Percentiles rank a stretch among this genome's conserved stretches.
These are phyloP conservation scores for Lepiota brunneoincarnata DNA, from an alignment of 768 basidiomycete species.

Conservation along the genomic window DNA sequence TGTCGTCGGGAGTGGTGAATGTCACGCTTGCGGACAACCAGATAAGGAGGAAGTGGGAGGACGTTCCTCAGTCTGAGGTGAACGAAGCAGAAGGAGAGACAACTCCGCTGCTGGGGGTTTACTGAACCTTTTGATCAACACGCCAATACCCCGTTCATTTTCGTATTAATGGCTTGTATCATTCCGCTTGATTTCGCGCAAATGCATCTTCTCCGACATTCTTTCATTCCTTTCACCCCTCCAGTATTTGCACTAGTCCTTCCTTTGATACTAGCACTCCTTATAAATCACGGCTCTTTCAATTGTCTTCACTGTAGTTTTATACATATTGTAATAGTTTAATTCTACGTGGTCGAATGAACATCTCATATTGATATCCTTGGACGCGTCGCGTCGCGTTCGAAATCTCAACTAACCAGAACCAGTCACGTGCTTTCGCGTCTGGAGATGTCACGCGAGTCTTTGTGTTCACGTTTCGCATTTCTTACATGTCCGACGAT, in stretches of 20 bases:
- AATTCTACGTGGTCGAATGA: too few species aligned
- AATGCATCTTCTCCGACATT: neutral
- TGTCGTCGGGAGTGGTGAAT: constrained; percentile 1
- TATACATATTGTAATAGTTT: too few species aligned
- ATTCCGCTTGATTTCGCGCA: neutral
- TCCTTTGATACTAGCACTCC: neutral
- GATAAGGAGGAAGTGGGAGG: neutral
- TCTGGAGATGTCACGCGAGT: neutral
- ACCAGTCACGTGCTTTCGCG: constrained; percentile 6
- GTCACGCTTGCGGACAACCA: neutral
- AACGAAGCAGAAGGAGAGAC: constrained; percentile 4
- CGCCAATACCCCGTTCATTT: neutral
- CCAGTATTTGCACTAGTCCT: neutral
- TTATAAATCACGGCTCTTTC: neutral
- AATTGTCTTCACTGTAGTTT: too few species aligned
- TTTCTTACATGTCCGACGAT: constrained; percentile 9
- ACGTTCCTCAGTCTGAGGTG: neutral
- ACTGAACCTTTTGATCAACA: neutral
- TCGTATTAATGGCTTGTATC: neutral
- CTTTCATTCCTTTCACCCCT: neutral
- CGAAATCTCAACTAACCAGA: neutral
- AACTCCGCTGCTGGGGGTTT: neutral
- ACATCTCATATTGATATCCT: too few species aligned
- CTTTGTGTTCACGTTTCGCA: neutral
- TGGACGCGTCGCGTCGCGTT: neutral